Conservation (phyloP, 352 stramenopile genomes). For the Phytopythium kandeliae region DNA sequence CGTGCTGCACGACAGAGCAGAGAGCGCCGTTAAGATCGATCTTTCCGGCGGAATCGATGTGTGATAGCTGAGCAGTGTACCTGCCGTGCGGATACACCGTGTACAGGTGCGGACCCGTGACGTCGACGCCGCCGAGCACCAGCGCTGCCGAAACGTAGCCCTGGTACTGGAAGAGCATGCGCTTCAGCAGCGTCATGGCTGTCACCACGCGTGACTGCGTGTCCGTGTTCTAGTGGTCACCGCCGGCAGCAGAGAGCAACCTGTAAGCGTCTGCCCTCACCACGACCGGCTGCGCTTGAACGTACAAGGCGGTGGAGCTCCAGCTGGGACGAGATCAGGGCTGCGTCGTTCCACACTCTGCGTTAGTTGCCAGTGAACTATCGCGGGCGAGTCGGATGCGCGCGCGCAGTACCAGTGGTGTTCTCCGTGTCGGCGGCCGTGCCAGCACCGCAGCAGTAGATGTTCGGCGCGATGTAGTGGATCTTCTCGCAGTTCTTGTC, state of each 20-base stretch:
- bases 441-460: slow-evolving; percentile 98
- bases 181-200: slow-evolving; percentile 96
- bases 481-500: slow-evolving; percentile 99
- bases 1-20: slow-evolving; percentile 43
- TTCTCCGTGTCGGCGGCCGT: slow-evolving; percentile 98
- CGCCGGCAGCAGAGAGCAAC: too few relatives aligned
- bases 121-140: slow-evolving; percentile 97
- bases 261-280: not conserved
- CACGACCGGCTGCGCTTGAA: not conserved
- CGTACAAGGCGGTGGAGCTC: slow-evolving; percentile 93
- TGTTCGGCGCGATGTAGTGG: slow-evolving; percentile 98
- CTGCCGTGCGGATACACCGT: slow-evolving; percentile 97
- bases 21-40: too few relatives aligned
- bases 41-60: too few relatives aligned
- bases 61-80: too few relatives aligned
- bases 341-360: slow-evolving; percentile 8
- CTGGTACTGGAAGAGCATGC: slow-evolving; percentile 96
- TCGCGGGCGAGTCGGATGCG: not conserved
- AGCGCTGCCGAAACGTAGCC: slow-evolving; percentile 95
- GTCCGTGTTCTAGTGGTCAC: slow-evolving; percentile 50
- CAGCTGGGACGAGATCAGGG: slow-evolving; percentile 86
- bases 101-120: slow-evolving; percentile 95
- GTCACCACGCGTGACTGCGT: slow-evolving; percentile 93
- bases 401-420: slow-evolving; percentile 39
- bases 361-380: not conserved